Base-by-base conservation (phyloP, 805 yeast species). In the Candida stauntonica region DNA sequence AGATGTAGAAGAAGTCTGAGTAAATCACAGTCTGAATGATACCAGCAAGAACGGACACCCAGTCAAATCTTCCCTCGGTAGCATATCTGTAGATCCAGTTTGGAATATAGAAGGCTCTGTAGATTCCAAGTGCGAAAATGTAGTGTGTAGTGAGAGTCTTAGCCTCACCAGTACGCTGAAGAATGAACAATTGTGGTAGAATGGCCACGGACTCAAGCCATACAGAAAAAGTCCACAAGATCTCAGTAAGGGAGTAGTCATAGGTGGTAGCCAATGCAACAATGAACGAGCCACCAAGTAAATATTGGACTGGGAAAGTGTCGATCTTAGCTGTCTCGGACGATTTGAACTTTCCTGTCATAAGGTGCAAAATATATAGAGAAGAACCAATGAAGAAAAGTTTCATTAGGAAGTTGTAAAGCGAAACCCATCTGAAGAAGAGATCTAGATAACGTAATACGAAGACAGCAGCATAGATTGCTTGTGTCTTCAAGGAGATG, bases 191-290 rank as follows among this genome's bases (percentile, higher is more conserved):
- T 64, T 93, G 99, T 5, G 99, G 99, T 43, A 93, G 63, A 39
- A 93, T 88, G 9, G 96, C 95, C 24, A 86, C 84, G 31, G 91
- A 73, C 62, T 93, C 99, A 37, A 93, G 72, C 97, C 98, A 93
- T 36, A 88, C 64, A 13, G 91, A 79, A 55, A 88, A 93, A 17
- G 93, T 72, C 99, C 99, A 93, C 24, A 79, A 47, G 8, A 86
- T 54, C 54, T 86, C 95, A 11, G 71, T 44, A 11, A 77, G 29
- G 0, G 80, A 63, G 62, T 79, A 88, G 36, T 75, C 72, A 58
- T 76, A 72, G 36, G 86, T 79, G 65, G 86, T 80, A 5, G 87
- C 52, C 31, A 87, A 62, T 0, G 79, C 72, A 42, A 77, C 52
- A 3, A 85, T 57, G 6, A 68, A 63, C 1, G 88, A 68, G 1